Base-by-base conservation (phyloP, 1,139 yeast species). In the Casaregolazyma lundiana region DNA sequence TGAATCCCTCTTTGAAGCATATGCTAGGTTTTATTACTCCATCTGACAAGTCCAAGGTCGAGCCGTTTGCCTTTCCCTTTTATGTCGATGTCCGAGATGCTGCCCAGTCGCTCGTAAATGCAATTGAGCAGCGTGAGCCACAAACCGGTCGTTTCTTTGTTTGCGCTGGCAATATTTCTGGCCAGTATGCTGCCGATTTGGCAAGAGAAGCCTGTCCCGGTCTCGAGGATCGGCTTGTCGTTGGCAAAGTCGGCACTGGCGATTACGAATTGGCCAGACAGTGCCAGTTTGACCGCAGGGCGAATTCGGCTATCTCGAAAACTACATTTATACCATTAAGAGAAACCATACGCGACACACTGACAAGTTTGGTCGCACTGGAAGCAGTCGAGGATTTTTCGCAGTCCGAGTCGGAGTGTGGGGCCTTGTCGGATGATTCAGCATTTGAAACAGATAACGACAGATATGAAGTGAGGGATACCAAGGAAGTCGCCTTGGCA, bases 41-140 rank as follows among this genome's bases (percentile, higher is more conserved):
- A 9, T 34, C 43, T 15, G 34, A 35, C 30, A 32, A 36, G 19
- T 19, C 45, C 35, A 26, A 11, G 5, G 43, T 41, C 16, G 44
- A 39, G 36, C 46, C 48, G 22, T 46, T 55, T 26, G 49, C 58
- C 11, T 38, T 52, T 20, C 60, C 60, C 16, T 57, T 57, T 41
- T 55, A 53, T 34, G 45, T 57, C 13, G 60, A 57, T 38, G 60
- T 56, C 8, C 50, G 60, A 13, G 59, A 56, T 45, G 59, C 60
- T 7, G 60, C 60, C 22, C 37, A 43, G 34, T 55, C 59, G 6
- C 41, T 47, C 36, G 53, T 56, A 7, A 45, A 50, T 15, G 52
- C 58, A 18, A 51, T 57, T 22, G 52, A 54, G 30, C 49, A 50
- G 15, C 43, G 45, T 21, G 54, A 51, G 4, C 52, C 55, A 7